A percentile compares a stretch with the other conserved stretches of the same genome.
phyloP scores from a whole-genome alignment of 139 green algal species.

The Closterium sp. region DNA sequence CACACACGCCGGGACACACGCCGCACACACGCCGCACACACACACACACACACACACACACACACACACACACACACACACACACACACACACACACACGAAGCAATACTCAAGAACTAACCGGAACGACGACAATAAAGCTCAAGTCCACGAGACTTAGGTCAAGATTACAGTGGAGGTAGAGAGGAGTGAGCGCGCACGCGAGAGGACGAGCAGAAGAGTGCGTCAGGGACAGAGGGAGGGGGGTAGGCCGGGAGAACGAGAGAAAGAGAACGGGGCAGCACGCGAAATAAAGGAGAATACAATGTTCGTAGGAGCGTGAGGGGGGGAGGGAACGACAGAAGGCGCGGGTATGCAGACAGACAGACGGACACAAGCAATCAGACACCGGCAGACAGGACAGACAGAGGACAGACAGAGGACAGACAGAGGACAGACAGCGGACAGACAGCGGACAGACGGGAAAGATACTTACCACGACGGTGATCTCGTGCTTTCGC shows the following conservation, averaged over 20 bases:
- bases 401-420: too few species aligned
- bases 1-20: not conserved
- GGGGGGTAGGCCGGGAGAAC: not conserved
- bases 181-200: too few species aligned
- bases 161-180: not conserved
- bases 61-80: not conserved
- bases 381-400: too few species aligned
- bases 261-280: not conserved
- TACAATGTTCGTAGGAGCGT: not conserved
- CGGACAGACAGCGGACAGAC: too few species aligned
- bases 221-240: too few species aligned
- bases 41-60: not conserved
- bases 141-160: too few species aligned
- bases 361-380: not conserved
- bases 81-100: not conserved
- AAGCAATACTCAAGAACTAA: not conserved
- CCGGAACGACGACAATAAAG: not conserved
- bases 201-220: too few species aligned
- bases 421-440: too few species aligned
- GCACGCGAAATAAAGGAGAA: not conserved
- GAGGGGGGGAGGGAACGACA: too few species aligned
- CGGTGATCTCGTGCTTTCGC: constrained; percentile 45
- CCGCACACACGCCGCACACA: not conserved
- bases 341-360: not conserved
- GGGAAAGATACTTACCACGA: constrained; percentile 50